Evolutionary conservation across 1,284 basidiomycete species (phyloP).

Genomic region (Mycena sp.): DNA sequence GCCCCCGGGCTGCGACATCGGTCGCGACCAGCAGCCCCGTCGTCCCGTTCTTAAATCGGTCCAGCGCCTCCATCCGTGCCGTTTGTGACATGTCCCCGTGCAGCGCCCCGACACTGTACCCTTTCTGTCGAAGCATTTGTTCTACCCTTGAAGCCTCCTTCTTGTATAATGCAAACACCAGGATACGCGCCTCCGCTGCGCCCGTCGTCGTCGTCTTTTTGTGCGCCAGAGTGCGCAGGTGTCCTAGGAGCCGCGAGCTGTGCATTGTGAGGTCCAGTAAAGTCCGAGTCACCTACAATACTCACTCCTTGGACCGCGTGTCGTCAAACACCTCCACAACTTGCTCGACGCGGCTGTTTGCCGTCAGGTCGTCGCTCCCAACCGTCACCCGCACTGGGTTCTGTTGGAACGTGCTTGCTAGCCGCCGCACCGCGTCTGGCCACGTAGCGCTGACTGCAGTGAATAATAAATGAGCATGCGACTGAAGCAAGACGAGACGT

Average conservation of each 20-base stretch:
- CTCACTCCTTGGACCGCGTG: slow-evolving; percentile 87
- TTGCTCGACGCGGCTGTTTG: slow-evolving; percentile 91
- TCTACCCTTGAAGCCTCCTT: slow-evolving; percentile 95
- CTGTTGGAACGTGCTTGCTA: slow-evolving; percentile 92
- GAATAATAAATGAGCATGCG: slow-evolving; percentile 5
- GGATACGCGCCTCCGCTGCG: slow-evolving; percentile 72
- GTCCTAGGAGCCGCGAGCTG: slow-evolving; percentile 75
- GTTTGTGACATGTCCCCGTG: slow-evolving; percentile 95
- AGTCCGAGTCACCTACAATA: slow-evolving; percentile 15
- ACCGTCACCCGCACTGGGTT: slow-evolving; percentile 93
- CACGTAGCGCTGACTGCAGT: slow-evolving; percentile 93
- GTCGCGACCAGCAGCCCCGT: slow-evolving; percentile 94
- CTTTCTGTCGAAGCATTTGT: slow-evolving; percentile 79
- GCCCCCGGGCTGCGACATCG: slow-evolving; percentile 95
- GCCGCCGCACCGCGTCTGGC: slow-evolving; percentile 94
- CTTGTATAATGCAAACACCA: slow-evolving; percentile 98
- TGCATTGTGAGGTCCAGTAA: slow-evolving; percentile 4
- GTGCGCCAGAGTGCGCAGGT: slow-evolving; percentile 69
- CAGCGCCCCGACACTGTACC: slow-evolving; percentile 88
- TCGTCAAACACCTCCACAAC: slow-evolving; percentile 93
- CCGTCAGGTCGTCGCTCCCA: slow-evolving; percentile 94
- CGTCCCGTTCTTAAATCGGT: slow-evolving; percentile 89
- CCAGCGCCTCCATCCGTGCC: slow-evolving; percentile 87
- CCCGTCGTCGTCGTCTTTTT: slow-evolving; percentile 65
- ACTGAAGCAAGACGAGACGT: not conserved